Percentiles rank a stretch among this genome's conserved stretches.
Evolutionary conservation across 2,329 filamentous ascomycete genomes (phyloP).

Genomic region (Bisporella sp.): DNA sequence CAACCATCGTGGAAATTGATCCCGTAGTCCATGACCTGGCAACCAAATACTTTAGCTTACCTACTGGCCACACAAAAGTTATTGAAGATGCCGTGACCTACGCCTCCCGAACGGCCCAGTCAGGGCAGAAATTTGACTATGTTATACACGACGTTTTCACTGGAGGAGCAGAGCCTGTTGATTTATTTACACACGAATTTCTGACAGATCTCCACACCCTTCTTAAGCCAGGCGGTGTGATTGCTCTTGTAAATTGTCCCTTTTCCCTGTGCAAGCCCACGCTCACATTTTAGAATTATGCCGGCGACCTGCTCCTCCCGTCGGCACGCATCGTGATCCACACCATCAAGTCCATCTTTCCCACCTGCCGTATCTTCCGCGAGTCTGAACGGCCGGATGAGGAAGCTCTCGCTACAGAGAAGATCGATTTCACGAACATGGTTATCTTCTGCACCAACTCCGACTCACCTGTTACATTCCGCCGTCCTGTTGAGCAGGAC

Average conservation of each 20-base stretch:
- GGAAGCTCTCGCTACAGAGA: constrained; percentile 38
- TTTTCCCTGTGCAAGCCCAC: too few species aligned
- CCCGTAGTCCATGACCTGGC: constrained; percentile 83
- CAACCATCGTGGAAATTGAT: constrained; percentile 92
- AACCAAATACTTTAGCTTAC: constrained; percentile 73
- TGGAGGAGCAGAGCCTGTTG: constrained; percentile 83
- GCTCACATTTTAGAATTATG: constrained; percentile 65
- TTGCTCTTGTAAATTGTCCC: constrained; percentile 66
- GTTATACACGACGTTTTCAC: constrained; percentile 98
- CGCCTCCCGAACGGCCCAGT: constrained; percentile 39
- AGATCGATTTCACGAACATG: constrained; percentile 84
- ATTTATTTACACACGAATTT: constrained; percentile 84
- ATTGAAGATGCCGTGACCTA: constrained; percentile 79
- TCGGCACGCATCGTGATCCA: constrained; percentile 72
- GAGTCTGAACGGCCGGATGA: constrained; percentile 55
- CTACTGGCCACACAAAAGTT: constrained; percentile 68
- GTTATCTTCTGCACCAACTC: constrained; percentile 71
- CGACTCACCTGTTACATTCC: constrained; percentile 50
- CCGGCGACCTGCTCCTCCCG: constrained; percentile 74
- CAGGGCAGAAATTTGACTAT: constrained; percentile 64
- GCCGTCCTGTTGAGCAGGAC: constrained; percentile 56
- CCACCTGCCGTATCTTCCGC: constrained; percentile 85
- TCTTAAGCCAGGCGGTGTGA: constrained; percentile 70
- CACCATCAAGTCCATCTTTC: constrained; percentile 77
- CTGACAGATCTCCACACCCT: constrained; percentile 62